Conservation (phyloP, 2,329 filamentous ascomycete genomes). For the Knufia petricola region DNA sequence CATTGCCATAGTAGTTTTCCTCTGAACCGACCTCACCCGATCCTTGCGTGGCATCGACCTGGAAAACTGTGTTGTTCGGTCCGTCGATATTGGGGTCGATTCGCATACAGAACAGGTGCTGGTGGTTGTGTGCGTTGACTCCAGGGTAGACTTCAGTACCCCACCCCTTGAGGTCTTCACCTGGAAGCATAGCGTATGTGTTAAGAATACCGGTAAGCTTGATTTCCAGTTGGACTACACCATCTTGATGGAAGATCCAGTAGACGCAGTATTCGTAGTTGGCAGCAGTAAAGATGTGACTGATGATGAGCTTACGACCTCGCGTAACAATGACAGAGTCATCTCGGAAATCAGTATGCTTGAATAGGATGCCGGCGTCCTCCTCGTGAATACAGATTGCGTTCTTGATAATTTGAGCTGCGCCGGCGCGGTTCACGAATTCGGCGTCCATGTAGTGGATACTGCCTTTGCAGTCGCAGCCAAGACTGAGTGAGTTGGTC, state of each 20-base stretch:
- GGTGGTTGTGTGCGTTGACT: slow-evolving; percentile 92
- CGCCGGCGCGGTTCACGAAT: slow-evolving; percentile 55
- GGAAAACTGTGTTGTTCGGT: slow-evolving; percentile 71
- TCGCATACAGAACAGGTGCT: slow-evolving; percentile 87
- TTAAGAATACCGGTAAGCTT: slow-evolving; percentile 88
- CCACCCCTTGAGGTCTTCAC: slow-evolving; percentile 76
- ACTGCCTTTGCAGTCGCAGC: slow-evolving; percentile 64
- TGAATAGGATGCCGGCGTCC: slow-evolving; percentile 84
- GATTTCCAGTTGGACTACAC: slow-evolving; percentile 83
- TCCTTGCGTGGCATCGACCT: slow-evolving; percentile 64
- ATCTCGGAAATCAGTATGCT: slow-evolving; percentile 88
- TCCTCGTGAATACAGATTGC: slow-evolving; percentile 94
- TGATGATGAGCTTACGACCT: slow-evolving; percentile 74
- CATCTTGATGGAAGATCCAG: slow-evolving; percentile 89
- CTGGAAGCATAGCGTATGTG: slow-evolving; percentile 72
- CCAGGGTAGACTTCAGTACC: slow-evolving; percentile 85
- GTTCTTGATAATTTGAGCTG: slow-evolving; percentile 76
- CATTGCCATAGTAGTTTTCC: slow-evolving; percentile 84
- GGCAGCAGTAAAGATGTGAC: slow-evolving; percentile 87
- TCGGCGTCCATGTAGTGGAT: slow-evolving; percentile 88
- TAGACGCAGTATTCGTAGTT: slow-evolving; percentile 90
- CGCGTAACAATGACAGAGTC: slow-evolving; percentile 78
- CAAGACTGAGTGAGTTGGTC: slow-evolving; percentile 39
- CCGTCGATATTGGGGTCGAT: slow-evolving; percentile 83
- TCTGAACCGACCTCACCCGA: slow-evolving; percentile 66